These are phyloP conservation scores for Chlamydomonas sp. DNA, from an alignment of 139 green algal species.

Conservation along the genomic window DNA sequence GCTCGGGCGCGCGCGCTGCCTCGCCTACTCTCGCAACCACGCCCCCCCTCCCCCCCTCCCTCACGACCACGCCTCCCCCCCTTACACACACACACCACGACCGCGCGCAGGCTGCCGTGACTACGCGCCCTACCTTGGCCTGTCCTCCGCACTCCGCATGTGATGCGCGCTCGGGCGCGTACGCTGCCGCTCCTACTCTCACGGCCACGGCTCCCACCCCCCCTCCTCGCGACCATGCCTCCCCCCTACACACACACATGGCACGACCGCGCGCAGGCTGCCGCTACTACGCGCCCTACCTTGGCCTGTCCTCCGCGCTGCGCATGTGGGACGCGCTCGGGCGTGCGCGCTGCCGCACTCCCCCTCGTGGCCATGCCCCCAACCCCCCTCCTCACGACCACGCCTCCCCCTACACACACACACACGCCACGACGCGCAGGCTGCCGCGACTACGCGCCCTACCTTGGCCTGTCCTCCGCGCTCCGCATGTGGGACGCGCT, in stretches of 20 bases:
- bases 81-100: no score
- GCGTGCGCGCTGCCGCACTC: no score
- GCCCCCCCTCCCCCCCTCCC: no score
- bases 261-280: constrained; percentile 27
- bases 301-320: constrained; percentile 40
- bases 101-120: no score
- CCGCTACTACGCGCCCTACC: constrained; percentile 52
- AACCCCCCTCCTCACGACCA: not conserved
- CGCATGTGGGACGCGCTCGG: no score
- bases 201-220: not conserved
- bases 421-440: constrained; percentile 19
- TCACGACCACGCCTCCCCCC: no score
- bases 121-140: constrained; percentile 51
- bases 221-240: not conserved
- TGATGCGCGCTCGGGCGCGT: no score
- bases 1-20: constrained; percentile 22
- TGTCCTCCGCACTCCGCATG: no score
- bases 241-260: not conserved
- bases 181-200: no score
- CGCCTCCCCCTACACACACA: not conserved
- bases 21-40: no score
- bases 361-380: no score
- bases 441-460: constrained; percentile 55
- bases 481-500: constrained; percentile 39
- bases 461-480: constrained; percentile 43